A percentile compares a stretch with the other conserved stretches of the same genome.
These are phyloP conservation scores for Paraphoma chrysanthemicola DNA, from an alignment of 2,329 filamentous ascomycete genomes.

Conservation along the genomic window DNA sequence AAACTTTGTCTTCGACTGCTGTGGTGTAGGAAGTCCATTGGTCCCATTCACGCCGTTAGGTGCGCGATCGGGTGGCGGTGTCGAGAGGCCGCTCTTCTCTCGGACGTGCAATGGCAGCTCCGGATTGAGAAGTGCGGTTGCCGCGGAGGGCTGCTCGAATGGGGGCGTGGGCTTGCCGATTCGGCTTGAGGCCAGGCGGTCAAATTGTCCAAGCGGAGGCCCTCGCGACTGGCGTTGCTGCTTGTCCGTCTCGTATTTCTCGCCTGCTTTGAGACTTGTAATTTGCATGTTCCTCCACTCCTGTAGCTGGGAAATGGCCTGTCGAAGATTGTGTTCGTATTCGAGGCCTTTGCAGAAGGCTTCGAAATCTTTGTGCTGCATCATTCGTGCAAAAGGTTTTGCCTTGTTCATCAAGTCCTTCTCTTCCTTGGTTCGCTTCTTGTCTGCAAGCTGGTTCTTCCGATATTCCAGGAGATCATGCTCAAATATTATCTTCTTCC, in stretches of 20 bases:
- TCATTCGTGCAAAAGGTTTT: conserved; percentile 95
- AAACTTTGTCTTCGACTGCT: conserved; percentile 56
- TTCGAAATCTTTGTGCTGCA: conserved; percentile 92
- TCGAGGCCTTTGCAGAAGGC: conserved; percentile 83
- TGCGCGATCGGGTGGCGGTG: conserved; percentile 49
- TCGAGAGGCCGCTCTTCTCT: conserved; percentile 49
- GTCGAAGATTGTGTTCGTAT: conserved; percentile 88
- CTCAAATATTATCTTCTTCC: conserved; percentile 96
- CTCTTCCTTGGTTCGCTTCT: conserved; percentile 96
- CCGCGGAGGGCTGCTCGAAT: conserved; percentile 74
- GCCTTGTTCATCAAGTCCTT: conserved; percentile 88
- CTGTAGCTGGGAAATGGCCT: conserved; percentile 88
- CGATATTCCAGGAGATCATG: conserved; percentile 92
- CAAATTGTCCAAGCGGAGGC: conserved; percentile 78
- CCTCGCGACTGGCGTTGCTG: conserved; percentile 70
- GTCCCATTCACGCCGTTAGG: conserved; percentile 61
- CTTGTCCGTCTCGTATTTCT: conserved; percentile 94
- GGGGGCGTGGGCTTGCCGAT: conserved; percentile 70
- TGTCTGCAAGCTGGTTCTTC: conserved; percentile 87
- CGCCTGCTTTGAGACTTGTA: conserved; percentile 81
- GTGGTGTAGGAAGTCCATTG: conserved; percentile 48
- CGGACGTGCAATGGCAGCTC: conserved; percentile 72
- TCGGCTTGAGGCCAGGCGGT: conserved; percentile 77
- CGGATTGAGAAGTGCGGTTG: conserved; percentile 77
- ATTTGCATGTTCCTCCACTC: conserved; percentile 91